These are phyloP conservation scores for Phytophthora megakarya DNA, from an alignment of 352 stramenopile species.

Conservation along the genomic window DNA sequence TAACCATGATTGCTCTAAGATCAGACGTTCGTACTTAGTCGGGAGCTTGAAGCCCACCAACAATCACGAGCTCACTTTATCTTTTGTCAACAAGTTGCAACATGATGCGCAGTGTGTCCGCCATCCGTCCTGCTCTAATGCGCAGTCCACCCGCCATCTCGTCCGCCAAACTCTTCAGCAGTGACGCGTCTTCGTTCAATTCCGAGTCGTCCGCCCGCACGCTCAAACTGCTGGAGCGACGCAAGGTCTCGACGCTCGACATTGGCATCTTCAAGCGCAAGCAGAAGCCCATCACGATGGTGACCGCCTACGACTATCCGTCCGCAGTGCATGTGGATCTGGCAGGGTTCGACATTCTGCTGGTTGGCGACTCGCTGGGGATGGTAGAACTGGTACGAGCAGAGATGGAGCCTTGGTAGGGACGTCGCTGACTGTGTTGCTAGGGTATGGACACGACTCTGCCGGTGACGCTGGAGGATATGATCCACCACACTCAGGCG, in stretches of 20 bases:
- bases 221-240: constrained; percentile 82
- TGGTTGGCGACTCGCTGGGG: constrained; percentile 98
- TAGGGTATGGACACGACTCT: constrained; percentile 89
- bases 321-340: constrained; percentile 97
- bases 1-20: constrained; percentile 6
- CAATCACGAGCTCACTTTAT: constrained; percentile 5
- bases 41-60: constrained; percentile 1
- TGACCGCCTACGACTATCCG: constrained; percentile 99
- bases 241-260: constrained; percentile 86
- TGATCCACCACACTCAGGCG: constrained; percentile 97
- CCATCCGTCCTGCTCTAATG: constrained; percentile 11
- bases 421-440: constrained; percentile 7
- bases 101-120: constrained; percentile 22
- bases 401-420: background rate
- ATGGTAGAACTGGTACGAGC: constrained; percentile 97
- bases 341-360: constrained; percentile 97
- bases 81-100: constrained; percentile 8
- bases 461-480: constrained; percentile 97
- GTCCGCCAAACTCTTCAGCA: constrained; percentile 16
- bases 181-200: constrained; percentile 45
- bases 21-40: constrained; percentile 11
- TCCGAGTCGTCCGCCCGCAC: constrained; percentile 59
- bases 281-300: constrained; percentile 98
- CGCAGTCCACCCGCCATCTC: background rate
- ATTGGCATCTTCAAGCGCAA: constrained; percentile 92